Conservation (phyloP, 805 yeast genomes). For the Cyberlindnera veronae region DNA sequence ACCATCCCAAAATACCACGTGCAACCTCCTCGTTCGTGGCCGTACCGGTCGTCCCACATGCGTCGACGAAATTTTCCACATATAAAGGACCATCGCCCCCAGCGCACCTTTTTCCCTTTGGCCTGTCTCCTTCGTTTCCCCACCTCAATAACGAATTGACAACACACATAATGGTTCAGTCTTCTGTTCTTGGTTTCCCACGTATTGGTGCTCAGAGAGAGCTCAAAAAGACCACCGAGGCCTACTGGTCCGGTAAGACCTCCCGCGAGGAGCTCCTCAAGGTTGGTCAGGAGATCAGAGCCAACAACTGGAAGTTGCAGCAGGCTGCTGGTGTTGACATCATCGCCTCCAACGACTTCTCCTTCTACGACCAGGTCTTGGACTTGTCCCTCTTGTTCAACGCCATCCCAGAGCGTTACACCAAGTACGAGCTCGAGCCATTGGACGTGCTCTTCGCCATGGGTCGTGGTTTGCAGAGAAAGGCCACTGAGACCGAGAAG, state of each 20-base stretch:
- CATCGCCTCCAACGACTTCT: conserved; percentile 97
- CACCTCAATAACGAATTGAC: conserved; percentile 1
- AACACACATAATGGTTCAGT: conserved; percentile 73
- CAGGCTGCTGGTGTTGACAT: conserved; percentile 95
- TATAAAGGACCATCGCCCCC: not conserved
- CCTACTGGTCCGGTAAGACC: conserved; percentile 97
- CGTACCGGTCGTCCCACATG: conserved; percentile 1
- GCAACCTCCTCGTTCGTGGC: conserved; percentile 5
- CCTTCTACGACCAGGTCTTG: conserved; percentile 95
- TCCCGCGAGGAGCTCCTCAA: conserved; percentile 81
- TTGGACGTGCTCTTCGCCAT: conserved; percentile 95
- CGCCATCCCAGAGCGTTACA: conserved; percentile 95
- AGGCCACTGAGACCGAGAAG: conserved; percentile 78
- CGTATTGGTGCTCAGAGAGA: conserved; percentile 99
- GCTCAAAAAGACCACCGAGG: conserved; percentile 97
- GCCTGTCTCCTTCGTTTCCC: conserved; percentile 1
- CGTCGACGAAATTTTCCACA: conserved; percentile 2
- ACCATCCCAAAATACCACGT: not conserved
- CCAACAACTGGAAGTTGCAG: conserved; percentile 96
- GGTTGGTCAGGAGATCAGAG: conserved; percentile 94
- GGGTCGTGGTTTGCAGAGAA: conserved; percentile 99
- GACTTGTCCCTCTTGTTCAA: conserved; percentile 91
- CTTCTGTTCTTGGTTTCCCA: conserved; percentile 99
- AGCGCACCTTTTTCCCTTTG: not conserved
- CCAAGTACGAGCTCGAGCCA: conserved; percentile 83